Conservation (phyloP, 2,329 filamentous ascomycete genomes). For the Clarireedia sp. region DNA sequence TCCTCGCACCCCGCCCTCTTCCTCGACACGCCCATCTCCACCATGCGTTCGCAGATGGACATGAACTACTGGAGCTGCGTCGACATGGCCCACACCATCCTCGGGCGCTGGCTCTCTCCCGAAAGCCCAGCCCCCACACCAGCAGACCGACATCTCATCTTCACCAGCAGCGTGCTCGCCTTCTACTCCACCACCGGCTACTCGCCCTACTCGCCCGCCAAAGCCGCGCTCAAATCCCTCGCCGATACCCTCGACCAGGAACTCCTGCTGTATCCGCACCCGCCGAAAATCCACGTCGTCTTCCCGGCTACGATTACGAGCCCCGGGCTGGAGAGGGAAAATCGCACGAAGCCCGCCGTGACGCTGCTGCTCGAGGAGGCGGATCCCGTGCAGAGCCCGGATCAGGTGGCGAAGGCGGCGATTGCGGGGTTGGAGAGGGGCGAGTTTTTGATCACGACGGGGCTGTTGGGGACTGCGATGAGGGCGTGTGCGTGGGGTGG, state of each 20-base stretch:
- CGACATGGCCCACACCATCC: conserved; percentile 75
- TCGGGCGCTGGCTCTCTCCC: conserved; percentile 64
- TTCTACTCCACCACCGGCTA: conserved; percentile 79
- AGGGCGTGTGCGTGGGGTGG: conserved; percentile 52
- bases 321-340: conserved; percentile 68
- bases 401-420: conserved; percentile 63
- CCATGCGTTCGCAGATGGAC: conserved; percentile 74
- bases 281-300: conserved; percentile 73
- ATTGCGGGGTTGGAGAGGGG: conserved; percentile 73
- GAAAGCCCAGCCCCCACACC: conserved; percentile 31
- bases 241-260: conserved; percentile 81
- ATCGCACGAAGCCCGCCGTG: conserved; percentile 69
- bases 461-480: conserved; percentile 64
- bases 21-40: conserved; percentile 60
- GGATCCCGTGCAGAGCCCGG: conserved; percentile 73
- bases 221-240: conserved; percentile 75
- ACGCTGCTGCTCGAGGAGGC: conserved; percentile 72
- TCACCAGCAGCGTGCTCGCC: conserved; percentile 71
- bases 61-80: conserved; percentile 83
- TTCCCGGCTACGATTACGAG: conserved; percentile 77
- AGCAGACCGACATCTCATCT: conserved; percentile 68
- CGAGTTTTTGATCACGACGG: conserved; percentile 70
- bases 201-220: conserved; percentile 72
- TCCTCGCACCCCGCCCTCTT: conserved; percentile 67
- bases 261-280: conserved; percentile 75